A percentile compares a stretch with the other conserved stretches of the same genome.
Evolutionary conservation across 495 filamentous ascomycete genomes (phyloP).

Genomic region (Tricharina praecox): DNA sequence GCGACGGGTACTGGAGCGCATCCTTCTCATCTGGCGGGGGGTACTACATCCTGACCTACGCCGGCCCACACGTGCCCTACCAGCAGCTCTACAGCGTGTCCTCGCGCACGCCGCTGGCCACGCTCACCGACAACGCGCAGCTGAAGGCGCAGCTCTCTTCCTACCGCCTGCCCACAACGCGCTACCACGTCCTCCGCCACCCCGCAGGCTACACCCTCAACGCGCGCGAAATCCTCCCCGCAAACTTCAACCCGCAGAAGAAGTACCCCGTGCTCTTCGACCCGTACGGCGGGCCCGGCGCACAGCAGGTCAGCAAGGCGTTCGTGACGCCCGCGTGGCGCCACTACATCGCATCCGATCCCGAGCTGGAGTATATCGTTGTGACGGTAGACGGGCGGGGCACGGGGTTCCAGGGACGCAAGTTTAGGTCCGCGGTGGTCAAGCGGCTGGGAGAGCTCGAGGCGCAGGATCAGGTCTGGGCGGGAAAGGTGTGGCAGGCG

Average conservation of each 20-base stretch:
- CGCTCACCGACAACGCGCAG: conserved; percentile 35
- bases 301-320: conserved; percentile 35
- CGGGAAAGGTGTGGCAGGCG: conserved; percentile 32
- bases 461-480: conserved; percentile 40
- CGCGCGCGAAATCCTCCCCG: conserved; percentile 34
- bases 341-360: conserved; percentile 40
- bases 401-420: conserved; percentile 37
- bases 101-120: conserved; percentile 32
- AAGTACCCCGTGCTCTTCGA: conserved; percentile 41
- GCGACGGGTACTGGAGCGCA: conserved; percentile 35
- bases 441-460: conserved; percentile 38
- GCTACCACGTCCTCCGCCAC: conserved; percentile 33
- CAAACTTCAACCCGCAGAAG: conserved; percentile 34
- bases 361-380: conserved; percentile 41
- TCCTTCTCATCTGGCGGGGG: conserved; percentile 37
- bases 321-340: conserved; percentile 33
- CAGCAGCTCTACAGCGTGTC: conserved; percentile 37
- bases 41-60: conserved; percentile 41
- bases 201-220: conserved; percentile 35
- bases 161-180: conserved; percentile 36
- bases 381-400: conserved; percentile 41
- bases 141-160: conserved; percentile 32
- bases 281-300: conserved; percentile 39
- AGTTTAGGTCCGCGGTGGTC: conserved; percentile 33
- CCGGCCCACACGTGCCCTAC: conserved; percentile 39